phyloP scores from a whole-genome alignment of 768 basidiomycete genomes.

The Trametes gibbosa region DNA sequence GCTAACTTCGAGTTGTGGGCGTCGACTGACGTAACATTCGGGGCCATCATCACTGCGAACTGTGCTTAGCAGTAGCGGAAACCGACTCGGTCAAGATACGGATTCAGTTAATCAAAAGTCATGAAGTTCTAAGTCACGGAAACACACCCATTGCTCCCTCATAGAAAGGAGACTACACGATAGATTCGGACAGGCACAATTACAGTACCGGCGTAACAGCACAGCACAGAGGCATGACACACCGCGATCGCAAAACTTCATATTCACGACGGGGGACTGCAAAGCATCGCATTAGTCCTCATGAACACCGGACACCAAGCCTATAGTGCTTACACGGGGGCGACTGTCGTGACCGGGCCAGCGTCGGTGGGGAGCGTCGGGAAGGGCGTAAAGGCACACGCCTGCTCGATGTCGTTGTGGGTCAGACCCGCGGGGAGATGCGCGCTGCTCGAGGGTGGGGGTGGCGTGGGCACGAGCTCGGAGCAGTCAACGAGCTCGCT shows the following conservation, averaged over 20 bases:
- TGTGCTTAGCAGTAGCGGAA: too few species aligned
- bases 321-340: slow-evolving; percentile 30
- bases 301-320: too few species aligned
- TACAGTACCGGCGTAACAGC: too few species aligned
- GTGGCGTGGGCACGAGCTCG: slow-evolving; percentile 17
- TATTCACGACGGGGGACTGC: slow-evolving; percentile 13
- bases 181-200: too few species aligned
- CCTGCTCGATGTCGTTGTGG: slow-evolving; percentile 26
- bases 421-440: slow-evolving; percentile 26
- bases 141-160: too few species aligned
- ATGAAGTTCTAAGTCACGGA: too few species aligned
- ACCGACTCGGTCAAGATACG: too few species aligned
- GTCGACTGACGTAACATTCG: neutral
- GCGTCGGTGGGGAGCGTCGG: slow-evolving; percentile 26
- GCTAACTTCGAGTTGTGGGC: neutral
- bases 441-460: slow-evolving; percentile 13
- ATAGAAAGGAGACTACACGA: too few species aligned
- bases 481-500: slow-evolving; percentile 20
- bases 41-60: too few species aligned
- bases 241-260: too few species aligned
- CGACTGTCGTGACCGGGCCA: slow-evolving; percentile 32
- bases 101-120: too few species aligned
- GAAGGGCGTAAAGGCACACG: slow-evolving; percentile 23
- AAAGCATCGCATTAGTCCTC: neutral
- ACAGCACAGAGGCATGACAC: too few species aligned